These are phyloP conservation scores for Erodium maritimum DNA, from an alignment of 345 rosid genomes.

Conservation along the genomic window DNA sequence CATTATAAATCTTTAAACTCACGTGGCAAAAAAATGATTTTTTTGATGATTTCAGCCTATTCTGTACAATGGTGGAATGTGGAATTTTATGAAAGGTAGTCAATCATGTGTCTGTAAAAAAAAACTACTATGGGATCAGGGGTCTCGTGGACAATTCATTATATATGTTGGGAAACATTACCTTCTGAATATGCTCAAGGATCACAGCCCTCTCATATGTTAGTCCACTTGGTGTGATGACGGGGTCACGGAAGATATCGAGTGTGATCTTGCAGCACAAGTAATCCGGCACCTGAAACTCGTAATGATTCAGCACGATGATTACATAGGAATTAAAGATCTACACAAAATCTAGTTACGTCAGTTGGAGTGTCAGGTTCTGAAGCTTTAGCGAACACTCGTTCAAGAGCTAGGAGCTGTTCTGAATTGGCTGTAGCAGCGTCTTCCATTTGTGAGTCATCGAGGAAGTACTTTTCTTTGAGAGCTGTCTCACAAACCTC, in stretches of 20 bases:
- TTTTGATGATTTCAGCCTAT: no score
- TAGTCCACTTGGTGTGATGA: constrained; percentile 76
- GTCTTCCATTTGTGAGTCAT: constrained; percentile 34
- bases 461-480: constrained; percentile 40
- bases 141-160: no score
- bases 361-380: constrained; percentile 58
- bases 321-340: background rate
- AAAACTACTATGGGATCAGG: no score
- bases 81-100: no score
- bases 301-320: background rate
- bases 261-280: constrained; percentile 84
- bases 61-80: no score
- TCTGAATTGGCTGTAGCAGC: constrained; percentile 19
- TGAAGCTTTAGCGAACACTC: constrained; percentile 53
- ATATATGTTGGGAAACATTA: constrained; percentile 6
- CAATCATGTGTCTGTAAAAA: no score
- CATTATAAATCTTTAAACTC: no score
- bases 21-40: no score
- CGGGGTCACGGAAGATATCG: constrained; percentile 82
- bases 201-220: constrained; percentile 81
- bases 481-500: constrained; percentile 77
- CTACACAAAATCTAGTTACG: constrained; percentile 18
- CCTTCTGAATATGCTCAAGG: constrained; percentile 82
- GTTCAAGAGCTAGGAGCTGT: constrained; percentile 39
- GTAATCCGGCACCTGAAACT: constrained; percentile 70